phyloP scores from a whole-genome alignment of 331 rosid species.

The Quercus tomentella region DNA sequence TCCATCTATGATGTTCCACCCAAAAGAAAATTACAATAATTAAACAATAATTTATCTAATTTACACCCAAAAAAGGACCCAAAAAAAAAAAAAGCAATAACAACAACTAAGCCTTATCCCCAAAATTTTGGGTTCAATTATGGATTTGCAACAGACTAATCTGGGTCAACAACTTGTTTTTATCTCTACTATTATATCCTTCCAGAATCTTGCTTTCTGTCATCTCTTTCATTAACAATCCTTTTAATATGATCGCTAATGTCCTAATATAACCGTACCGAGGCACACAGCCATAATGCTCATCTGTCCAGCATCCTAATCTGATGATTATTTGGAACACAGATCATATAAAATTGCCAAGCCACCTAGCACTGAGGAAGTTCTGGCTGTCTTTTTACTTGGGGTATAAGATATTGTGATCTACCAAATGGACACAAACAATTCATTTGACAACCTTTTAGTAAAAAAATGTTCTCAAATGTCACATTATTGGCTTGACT shows the following conservation, averaged over 20 bases:
- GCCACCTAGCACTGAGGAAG: neutral
- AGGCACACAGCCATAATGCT: neutral
- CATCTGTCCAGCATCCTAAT: neutral
- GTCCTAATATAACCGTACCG: neutral
- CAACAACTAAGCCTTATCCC: too few relatives aligned
- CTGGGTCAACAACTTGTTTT: too few relatives aligned
- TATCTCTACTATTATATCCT: too few relatives aligned
- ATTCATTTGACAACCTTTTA: neutral
- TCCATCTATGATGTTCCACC: neutral
- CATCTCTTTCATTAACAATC: too few relatives aligned
- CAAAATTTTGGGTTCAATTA: too few relatives aligned
- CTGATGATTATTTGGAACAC: neutral
- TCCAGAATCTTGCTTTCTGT: too few relatives aligned
- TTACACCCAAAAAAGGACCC: too few relatives aligned
- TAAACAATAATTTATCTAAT: neutral
- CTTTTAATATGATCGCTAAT: neutral
- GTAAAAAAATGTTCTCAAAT: neutral
- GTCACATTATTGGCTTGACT: neutral
- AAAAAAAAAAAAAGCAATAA: too few relatives aligned
- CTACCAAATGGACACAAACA: neutral
- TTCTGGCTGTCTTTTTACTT: neutral
- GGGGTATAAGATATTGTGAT: conserved; percentile 1
- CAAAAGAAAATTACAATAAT: neutral
- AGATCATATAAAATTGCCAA: neutral
- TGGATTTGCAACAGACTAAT: too few relatives aligned